Evolutionary conservation across 352 stramenopile genomes (phyloP), one percentile per base, ranked within the genome.

Genomic region (Discostella stelligera): DNA sequence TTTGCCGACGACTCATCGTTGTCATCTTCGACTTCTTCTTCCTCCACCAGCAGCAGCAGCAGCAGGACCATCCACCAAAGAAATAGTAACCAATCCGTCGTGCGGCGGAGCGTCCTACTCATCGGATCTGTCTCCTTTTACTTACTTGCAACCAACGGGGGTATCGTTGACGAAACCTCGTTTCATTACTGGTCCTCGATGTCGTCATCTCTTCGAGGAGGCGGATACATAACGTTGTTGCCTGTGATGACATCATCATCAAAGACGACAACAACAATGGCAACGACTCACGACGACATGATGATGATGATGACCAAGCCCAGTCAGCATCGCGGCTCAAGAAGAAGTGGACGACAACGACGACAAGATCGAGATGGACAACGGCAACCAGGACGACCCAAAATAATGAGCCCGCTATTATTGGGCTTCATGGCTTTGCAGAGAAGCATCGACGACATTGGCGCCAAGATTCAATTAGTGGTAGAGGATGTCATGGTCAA

Each of bases 401-500:
- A 56, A 21, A 25, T n/a, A 44, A 44, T 11, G 37, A 18, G 53
- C 14, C 53, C 53, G 18, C 14, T 60, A n/a, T 23, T 16, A 41
- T 32, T 60, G 7, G 53, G 23, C 23, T 32, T 60, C n/a, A 14
- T 13, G 23, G 9, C 18, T 4, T 9, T 60, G n/a, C 53, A 60
- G 2, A 21, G 20, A 41, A 60, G 10, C 2, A 60, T 60, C 21
- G 18, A 60, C n/a, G 53, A 44, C n/a, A 41, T 60, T n/a, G 53
- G 53, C 21, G 44, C 9, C 18, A 60, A 60, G 53, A 41, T 60
- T 44, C 53, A 60, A 60, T 7, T 10, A 20, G 53, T 44, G 53
- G n/a, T 21, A 3, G 53, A 60, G 8, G 23, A 20, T 1, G 53
- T 21, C 7, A 41, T 32, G 8, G 18, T 44, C 7, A 60, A 60